Evolutionary conservation across 108 stramenopile genomes (phyloP), one percentile per base, ranked within the genome.

Genomic region (Phaeodactylum tricornutum): DNA sequence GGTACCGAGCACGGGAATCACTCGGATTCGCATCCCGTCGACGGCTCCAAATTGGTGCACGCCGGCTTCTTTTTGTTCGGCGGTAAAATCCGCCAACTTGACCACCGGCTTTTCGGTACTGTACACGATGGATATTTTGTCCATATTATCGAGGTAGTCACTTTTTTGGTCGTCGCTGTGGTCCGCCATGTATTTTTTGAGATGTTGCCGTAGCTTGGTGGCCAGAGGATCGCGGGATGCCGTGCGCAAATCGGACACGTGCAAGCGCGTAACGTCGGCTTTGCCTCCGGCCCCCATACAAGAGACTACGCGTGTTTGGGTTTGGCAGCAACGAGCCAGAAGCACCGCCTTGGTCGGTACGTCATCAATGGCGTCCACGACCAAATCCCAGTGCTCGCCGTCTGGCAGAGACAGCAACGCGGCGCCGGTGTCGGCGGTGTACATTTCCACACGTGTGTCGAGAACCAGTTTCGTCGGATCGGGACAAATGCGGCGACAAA

Each of bases 301-400:
- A 5, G 84, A 81, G 8, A 97, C 56, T 27, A 93, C 93, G 21
- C 74, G 82, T 49, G 95, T 68, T 1, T 74, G 62, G 15, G 57
- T 41, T 34, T 70, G 47, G 7, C 75, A 54, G 69, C 94, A 97
- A 47, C 83, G 50, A 20, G 71, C 56, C 19, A 99, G 58, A 23
- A 99, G 75, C 24, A 82, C 69, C 0, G 89, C 87, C 66, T 99
- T 99, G 48, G 98, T 99, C 39, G 92, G 79, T 16, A 93, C 76
- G 74, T 99, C 98, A 69, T 99, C 98, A 61, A 99, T 99, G 43
- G 93, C 94, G 60, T 99, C 98, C 46, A 99, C 74, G 22, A 99
- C 79, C 35, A 92, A 57, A 66, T 95, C 93, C 84, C 80, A 84
- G 25, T 66, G 11, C 24, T 27, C 55, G 4, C 49, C 61, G 19